These are phyloP conservation scores for Rauvolfia tetraphylla DNA, from an alignment of 257 asterid genomes.

Conservation along the genomic window DNA sequence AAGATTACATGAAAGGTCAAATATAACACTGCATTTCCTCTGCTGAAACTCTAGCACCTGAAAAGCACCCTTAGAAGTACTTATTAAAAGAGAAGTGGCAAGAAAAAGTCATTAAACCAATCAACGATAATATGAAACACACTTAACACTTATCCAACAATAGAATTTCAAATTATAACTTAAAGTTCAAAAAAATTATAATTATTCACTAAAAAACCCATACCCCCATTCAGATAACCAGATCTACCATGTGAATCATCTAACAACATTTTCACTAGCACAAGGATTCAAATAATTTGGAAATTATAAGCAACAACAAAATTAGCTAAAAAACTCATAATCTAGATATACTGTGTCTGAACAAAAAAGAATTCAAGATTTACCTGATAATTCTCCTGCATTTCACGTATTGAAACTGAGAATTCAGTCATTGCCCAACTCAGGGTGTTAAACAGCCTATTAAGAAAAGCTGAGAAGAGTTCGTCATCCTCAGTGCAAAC, in stretches of 20 bases:
- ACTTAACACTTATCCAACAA: neutral
- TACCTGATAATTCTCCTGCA: constrained; percentile 95
- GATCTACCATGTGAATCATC: neutral
- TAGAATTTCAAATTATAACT: neutral
- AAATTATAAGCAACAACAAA: neutral
- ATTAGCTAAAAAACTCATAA: neutral
- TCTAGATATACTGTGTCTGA: neutral
- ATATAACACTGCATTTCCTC: constrained; percentile 79
- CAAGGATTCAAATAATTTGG: neutral
- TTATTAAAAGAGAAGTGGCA: neutral
- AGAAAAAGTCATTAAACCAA: neutral
- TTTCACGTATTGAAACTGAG: constrained; percentile 84
- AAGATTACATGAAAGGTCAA: constrained; percentile 88
- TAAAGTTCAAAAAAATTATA: neutral
- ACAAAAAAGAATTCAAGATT: neutral
- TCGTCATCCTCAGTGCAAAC: constrained; percentile 65
- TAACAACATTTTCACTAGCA: neutral
- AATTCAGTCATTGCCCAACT: constrained; percentile 99
- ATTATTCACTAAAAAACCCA: neutral
- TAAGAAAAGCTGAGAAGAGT: constrained; percentile 81
- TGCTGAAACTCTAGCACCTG: constrained; percentile 87
- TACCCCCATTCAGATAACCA: neutral
- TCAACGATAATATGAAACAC: neutral
- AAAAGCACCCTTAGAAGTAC: constrained; percentile 22
- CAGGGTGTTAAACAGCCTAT: constrained; percentile 78